Evolutionary conservation across 495 filamentous ascomycete species (phyloP), one percentile per base, ranked within the genome.

Genomic region (Penicillium flavigenum): DNA sequence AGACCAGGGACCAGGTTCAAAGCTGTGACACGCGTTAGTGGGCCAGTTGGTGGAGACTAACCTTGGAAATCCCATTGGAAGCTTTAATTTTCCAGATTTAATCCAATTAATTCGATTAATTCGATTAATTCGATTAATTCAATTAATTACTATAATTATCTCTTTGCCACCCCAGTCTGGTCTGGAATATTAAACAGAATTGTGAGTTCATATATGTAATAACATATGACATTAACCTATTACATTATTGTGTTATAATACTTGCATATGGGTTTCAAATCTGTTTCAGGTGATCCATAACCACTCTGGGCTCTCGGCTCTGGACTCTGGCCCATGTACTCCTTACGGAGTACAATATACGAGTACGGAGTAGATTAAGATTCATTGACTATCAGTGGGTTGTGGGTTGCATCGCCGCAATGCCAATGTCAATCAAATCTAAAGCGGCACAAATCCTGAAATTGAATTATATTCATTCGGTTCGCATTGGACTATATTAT

Each of bases 11-110:
- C 11, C 19, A 31, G 14, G 42, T 46, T 22, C 52, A 62, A 49
- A 51, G 51, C 47, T 34, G 62, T 67, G 64, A 67, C 66, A 65
- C 66, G 66, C 64, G 64, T 69, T 69, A 55, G 66, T 67, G 66
- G 66, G 53, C 43, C 66, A 34, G 57, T 59, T 62, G 61, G 48
- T 62, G 45, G 44, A 19, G 8, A 17, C 27, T 20, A 55, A n/a
- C n/a, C n/a, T n/a, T n/a, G n/a, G n/a, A n/a, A 14, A 59, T 59
- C 62, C 59, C 57, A 65, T 65, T 67, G 64, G 66, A 64, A 57
- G 57, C 36, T n/a, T 51, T 42, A 52, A 44, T 50, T 57, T 54
- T 64, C 24, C 43, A 12, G 17, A 2, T 36, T 31, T 9, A 11
- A 32, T 29, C 12, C 9, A 0, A 26, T 27, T 27, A 27, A 27